Base-by-base conservation (phyloP, 2,329 filamentous ascomycete genomes). In the Sclerotinia borealis region DNA sequence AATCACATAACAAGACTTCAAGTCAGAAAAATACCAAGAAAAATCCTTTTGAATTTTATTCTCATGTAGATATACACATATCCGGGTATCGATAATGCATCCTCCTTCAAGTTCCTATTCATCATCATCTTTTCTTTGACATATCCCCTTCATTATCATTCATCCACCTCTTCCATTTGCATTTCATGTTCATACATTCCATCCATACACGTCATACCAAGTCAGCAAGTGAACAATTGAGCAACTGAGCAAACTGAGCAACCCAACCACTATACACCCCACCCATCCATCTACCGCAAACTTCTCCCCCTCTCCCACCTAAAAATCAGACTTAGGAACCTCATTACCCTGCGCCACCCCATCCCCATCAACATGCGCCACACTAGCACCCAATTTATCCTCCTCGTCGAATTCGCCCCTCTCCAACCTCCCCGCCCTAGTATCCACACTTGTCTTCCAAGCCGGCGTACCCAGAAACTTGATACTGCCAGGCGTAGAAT, bases 401-500 rank as follows among this genome's bases (percentile, higher is more conserved):
- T 72, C 70, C 0, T 56, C 45, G 68, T 72, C 72, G 50, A 71
- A 59, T 49, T 72, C 71, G 10, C 70, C 72, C 15, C 68, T 65
- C 66, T 73, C 72, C 6, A 70, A 10, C 7, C 64, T 52, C 27
- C 59, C 61, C 13, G 66, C 64, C 31, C 67, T 63, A 9, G n/a
- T 69, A 64, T 70, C 66, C 13, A 73, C 71, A 48, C 59, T 47
- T 9, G 71, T 73, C 63, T 69, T 73, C 71, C 70, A 73, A 25
- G 71, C 70, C 27, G 69, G 71, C 0, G 68, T 72, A 10, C 72
- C 72, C 22, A 72, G 10, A 41, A 65, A 70, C 47, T 60, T 70
- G 61, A 74, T 64, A 45, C 65, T 70, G 7, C 69, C 68, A 4
- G 70, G 68, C 1, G 70, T 73, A 17, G 55, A 83, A 47, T 71